Percentiles rank a stretch among this genome's conserved stretches.
Evolutionary conservation across 768 basidiomycete genomes (phyloP).

Genomic region (button mushroom (Agaricus bisporus)): DNA sequence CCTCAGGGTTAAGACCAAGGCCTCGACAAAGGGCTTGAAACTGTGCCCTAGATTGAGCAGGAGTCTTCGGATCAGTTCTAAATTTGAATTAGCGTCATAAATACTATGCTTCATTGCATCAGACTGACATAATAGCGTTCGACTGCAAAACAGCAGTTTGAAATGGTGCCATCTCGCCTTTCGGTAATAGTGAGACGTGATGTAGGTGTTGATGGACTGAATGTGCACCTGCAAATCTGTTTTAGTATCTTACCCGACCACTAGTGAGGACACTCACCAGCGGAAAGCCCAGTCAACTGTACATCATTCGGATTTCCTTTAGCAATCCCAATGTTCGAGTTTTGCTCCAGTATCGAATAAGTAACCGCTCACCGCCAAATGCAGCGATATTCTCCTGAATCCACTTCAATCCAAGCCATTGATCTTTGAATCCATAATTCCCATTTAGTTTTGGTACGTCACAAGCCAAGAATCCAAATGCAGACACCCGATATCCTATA

Average conservation of each 20-base stretch:
- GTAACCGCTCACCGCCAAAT: conserved; percentile 57
- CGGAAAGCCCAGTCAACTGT: conserved; percentile 65
- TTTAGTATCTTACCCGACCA: neutral
- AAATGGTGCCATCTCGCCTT: conserved; percentile 54
- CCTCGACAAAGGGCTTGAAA: conserved; percentile 57
- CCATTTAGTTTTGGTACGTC: conserved; percentile 57
- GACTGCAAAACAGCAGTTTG: conserved; percentile 64
- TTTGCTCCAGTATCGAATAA: neutral
- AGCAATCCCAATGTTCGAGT: neutral
- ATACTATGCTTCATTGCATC: neutral
- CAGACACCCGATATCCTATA: conserved; percentile 71
- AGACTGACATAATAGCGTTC: conserved; percentile 64
- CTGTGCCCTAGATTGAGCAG: conserved; percentile 50
- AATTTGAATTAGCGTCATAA: neutral
- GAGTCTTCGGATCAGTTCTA: conserved; percentile 55
- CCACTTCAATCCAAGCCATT: conserved; percentile 76
- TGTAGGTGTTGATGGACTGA: conserved; percentile 73
- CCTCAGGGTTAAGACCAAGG: conserved; percentile 47
- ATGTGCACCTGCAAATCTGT: conserved; percentile 48
- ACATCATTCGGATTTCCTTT: conserved; percentile 57
- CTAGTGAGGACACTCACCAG: conserved; percentile 34
- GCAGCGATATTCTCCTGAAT: conserved; percentile 56
- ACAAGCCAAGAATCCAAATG: conserved; percentile 69
- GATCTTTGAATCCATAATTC: conserved; percentile 83
- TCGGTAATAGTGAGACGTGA: conserved; percentile 57